Evolutionary conservation across 2,329 filamentous ascomycete genomes (phyloP).

Genomic region (Sporothrix mexicana): DNA sequence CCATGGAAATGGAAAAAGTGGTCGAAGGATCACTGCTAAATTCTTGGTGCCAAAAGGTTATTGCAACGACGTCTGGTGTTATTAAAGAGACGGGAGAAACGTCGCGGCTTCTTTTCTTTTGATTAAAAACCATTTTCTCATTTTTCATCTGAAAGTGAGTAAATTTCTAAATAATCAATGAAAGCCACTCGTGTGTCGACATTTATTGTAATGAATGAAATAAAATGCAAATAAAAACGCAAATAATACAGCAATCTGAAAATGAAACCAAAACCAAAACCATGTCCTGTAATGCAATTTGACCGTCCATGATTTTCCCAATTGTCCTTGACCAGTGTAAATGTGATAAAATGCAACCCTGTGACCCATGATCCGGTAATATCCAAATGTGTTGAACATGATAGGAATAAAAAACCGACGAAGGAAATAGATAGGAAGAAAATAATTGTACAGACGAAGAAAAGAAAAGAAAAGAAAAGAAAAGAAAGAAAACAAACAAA

Average conservation of each 20-base stretch:
- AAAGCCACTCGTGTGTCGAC: not conserved
- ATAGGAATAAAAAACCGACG: not conserved
- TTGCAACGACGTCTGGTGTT: constrained; percentile 1
- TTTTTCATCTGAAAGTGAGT: not conserved
- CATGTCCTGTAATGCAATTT: too few relatives aligned
- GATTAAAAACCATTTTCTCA: too few relatives aligned
- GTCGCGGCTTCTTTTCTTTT: not conserved
- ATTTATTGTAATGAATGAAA: constrained; percentile 7
- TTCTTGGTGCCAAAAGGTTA: not conserved
- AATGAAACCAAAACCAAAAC: not conserved
- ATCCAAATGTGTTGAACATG: not conserved
- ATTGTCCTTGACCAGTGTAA: not conserved
- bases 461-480: not conserved
- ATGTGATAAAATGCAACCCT: not conserved
- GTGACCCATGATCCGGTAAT: not conserved
- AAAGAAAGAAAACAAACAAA: not conserved
- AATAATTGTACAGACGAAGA: not conserved
- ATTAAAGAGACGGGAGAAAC: not conserved
- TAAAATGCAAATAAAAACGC: not conserved
- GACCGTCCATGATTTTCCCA: too few relatives aligned
- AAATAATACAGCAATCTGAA: not conserved
- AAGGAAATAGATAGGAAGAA: not conserved
- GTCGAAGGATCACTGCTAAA: not conserved
- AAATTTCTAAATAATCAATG: not conserved
- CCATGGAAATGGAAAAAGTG: constrained; percentile 5